These are phyloP conservation scores for Paragyromitra xinjiangensis DNA, from an alignment of 495 filamentous ascomycete genomes.

Conservation along the genomic window DNA sequence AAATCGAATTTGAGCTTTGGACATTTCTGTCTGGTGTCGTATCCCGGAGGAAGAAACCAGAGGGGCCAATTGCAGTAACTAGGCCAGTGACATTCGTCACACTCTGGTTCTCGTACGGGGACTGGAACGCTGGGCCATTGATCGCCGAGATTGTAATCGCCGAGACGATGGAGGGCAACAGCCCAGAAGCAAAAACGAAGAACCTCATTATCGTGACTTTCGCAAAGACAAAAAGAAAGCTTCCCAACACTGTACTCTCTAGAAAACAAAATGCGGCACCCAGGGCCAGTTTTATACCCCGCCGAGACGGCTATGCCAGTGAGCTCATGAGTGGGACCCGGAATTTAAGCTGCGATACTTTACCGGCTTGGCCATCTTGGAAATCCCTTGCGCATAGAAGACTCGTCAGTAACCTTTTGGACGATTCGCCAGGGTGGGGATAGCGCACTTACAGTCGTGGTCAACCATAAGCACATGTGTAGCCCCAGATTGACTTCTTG, in stretches of 20 bases:
- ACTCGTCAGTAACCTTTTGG: neutral
- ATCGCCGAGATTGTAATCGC: constrained; percentile 69
- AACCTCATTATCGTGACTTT: constrained; percentile 40
- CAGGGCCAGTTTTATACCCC: constrained; percentile 27
- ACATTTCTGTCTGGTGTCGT: constrained; percentile 62
- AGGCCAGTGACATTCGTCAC: constrained; percentile 67
- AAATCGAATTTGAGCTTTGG: constrained; percentile 64
- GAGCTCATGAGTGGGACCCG: neutral
- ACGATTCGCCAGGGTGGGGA: neutral
- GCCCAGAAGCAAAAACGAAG: constrained; percentile 25
- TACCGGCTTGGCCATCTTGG: constrained; percentile 14
- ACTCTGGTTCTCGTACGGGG: constrained; percentile 63
- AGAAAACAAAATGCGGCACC: neutral
- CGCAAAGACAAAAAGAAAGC: neutral
- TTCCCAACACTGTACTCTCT: neutral
- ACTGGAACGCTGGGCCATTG: constrained; percentile 69
- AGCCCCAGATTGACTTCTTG: neutral
- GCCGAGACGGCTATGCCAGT: neutral
- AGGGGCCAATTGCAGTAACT: constrained; percentile 67
- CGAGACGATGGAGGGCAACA: constrained; percentile 47
- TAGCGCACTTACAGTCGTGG: neutral
- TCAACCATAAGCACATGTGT: constrained; percentile 6
- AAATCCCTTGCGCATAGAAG: neutral
- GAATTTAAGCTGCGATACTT: constrained; percentile 2
- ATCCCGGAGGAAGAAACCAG: constrained; percentile 68